Conservation (phyloP, 306 rosid genomes). For the Quercus berberidifolia region DNA sequence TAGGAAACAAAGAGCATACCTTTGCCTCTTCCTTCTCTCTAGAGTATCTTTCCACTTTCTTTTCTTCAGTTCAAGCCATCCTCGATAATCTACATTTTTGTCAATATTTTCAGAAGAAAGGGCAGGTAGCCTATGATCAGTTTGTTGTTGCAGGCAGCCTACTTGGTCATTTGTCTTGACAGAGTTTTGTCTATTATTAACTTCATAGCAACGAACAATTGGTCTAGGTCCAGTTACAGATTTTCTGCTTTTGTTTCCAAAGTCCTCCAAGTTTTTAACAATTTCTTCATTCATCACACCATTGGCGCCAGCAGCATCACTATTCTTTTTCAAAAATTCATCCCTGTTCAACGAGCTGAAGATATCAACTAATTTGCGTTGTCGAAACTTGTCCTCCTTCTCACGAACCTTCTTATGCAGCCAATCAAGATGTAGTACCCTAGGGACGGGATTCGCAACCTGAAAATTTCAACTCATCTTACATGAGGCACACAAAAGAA, state of each 20-base stretch:
- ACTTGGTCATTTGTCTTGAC: constrained; percentile 25
- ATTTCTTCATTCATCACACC: constrained; percentile 34
- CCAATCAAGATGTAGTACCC: constrained; percentile 98
- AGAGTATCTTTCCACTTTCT: constrained; percentile 74
- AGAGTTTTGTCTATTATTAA: constrained; percentile 33
- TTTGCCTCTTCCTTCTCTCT: constrained; percentile 73
- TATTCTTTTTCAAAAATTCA: constrained; percentile 33
- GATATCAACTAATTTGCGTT: constrained; percentile 70
- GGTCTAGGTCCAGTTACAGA: constrained; percentile 67
- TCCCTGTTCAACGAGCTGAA: constrained; percentile 47
- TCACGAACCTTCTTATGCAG: constrained; percentile 94
- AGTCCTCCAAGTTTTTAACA: constrained; percentile 80
- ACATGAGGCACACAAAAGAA: constrained; percentile 3
- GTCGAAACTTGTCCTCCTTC: constrained; percentile 93
- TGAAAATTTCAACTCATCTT: constrained; percentile 33
- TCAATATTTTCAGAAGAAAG: constrained; percentile 46
- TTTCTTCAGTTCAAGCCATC: constrained; percentile 93
- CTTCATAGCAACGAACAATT: constrained; percentile 64
- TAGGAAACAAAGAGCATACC: constrained; percentile 44
- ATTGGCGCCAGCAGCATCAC: constrained; percentile 30
- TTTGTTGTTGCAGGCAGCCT: constrained; percentile 27
- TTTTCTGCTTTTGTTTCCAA: constrained; percentile 45
- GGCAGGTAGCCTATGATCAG: constrained; percentile 30
- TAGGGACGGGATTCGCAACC: constrained; percentile 94
- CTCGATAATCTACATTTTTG: constrained; percentile 74